A percentile compares a stretch with the other conserved stretches of the same genome.
Evolutionary conservation across 129 eudicot species (phyloP).

Genomic region (Arctium lappa): DNA sequence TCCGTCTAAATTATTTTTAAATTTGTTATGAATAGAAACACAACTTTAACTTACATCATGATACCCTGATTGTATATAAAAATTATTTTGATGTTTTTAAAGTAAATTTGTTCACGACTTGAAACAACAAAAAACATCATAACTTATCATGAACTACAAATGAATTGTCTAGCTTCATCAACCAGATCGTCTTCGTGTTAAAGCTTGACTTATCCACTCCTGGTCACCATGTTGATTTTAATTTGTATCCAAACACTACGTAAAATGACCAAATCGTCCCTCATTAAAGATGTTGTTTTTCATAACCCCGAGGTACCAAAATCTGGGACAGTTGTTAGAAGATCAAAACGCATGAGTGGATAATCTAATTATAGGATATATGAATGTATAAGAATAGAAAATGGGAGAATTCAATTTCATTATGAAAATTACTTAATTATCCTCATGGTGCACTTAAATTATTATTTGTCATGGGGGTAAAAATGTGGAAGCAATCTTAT

Average conservation of each 20-base stretch:
- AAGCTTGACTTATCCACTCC: neutral
- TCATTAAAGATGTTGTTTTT: too few relatives aligned
- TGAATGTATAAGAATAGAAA: too few relatives aligned
- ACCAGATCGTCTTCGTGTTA: neutral
- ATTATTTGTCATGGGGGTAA: neutral
- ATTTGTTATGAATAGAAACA: too few relatives aligned
- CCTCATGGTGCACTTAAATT: neutral
- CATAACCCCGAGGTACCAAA: neutral
- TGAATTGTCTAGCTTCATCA: neutral
- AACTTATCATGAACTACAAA: neutral
- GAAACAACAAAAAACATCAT: neutral
- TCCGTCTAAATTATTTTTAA: too few relatives aligned
- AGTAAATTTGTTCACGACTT: too few relatives aligned
- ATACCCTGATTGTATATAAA: too few relatives aligned
- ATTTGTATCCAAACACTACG: too few relatives aligned
- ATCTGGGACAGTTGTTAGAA: neutral
- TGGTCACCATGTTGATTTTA: neutral
- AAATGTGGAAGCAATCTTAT: neutral
- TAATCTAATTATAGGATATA: neutral
- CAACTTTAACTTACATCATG: neutral
- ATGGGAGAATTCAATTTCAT: neutral
- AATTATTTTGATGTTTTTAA: too few relatives aligned
- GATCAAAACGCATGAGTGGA: neutral
- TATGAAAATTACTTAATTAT: too few relatives aligned
- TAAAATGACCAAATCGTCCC: neutral